Conservation (phyloP, 768 basidiomycete genomes). For the Pisolithus microcarpus region DNA sequence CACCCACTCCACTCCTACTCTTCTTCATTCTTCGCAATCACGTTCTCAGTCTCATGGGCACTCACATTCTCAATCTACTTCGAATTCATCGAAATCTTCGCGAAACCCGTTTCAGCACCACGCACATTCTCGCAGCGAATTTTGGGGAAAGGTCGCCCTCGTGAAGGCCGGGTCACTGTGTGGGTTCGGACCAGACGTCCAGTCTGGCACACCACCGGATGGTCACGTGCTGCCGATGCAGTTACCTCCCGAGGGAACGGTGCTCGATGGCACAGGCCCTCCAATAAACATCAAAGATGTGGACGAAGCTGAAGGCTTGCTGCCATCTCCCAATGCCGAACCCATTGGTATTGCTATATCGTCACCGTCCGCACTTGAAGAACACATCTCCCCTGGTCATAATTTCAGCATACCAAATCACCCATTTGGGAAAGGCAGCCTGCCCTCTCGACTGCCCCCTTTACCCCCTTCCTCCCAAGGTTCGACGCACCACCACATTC, state of each 20-base stretch:
- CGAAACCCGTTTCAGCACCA: slow-evolving; percentile 11
- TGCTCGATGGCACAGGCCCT: slow-evolving; percentile 5
- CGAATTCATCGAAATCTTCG: slow-evolving; percentile 28
- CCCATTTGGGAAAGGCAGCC: slow-evolving; percentile 29
- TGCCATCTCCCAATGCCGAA: slow-evolving; percentile 12
- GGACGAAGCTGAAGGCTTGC: background rate
- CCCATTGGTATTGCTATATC: slow-evolving; percentile 41
- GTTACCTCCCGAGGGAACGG: slow-evolving; percentile 18
- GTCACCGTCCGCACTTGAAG: slow-evolving; percentile 24
- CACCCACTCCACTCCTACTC: slow-evolving; percentile 8
- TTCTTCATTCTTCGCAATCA: slow-evolving; percentile 11
- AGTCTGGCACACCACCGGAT: slow-evolving; percentile 18
- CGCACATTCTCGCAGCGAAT: slow-evolving; percentile 31
- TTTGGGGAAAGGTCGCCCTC: slow-evolving; percentile 33
- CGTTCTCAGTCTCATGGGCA: slow-evolving; percentile 30
- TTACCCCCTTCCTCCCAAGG: background rate
- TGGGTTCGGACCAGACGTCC: slow-evolving; percentile 17
- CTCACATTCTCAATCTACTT: slow-evolving; percentile 31
- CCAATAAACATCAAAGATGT: background rate
- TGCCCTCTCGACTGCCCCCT: slow-evolving; percentile 9
- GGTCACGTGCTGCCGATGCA: slow-evolving; percentile 14
- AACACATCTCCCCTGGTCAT: slow-evolving; percentile 5
- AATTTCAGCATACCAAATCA: slow-evolving; percentile 25
- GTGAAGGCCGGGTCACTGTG: slow-evolving; percentile 29
- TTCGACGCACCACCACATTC: slow-evolving; percentile 7